Evolutionary conservation across 2,329 filamentous ascomycete genomes (phyloP), one percentile per base, ranked within the genome.

Genomic region (Fusarium sp.): DNA sequence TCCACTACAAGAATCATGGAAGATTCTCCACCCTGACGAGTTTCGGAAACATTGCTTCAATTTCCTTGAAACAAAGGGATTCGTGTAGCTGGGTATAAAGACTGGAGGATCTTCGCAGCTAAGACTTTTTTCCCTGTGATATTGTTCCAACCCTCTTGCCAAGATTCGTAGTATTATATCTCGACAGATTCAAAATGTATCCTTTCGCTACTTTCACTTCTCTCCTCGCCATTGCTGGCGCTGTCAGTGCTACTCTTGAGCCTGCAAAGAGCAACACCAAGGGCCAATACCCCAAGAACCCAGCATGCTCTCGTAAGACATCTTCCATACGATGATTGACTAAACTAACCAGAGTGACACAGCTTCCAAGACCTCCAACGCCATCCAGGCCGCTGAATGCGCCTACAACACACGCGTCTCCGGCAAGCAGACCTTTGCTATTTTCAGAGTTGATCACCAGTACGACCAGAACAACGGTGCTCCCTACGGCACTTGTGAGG

Each of bases 401-500:
- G 68, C 72, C 8, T 68, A 74, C 56, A 74, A 74, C 62, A 75
- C 72, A 10, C 72, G 72, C 6, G 72, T 74, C 25, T 68, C 68
- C 2, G 72, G 70, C 44, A 58, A 64, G 14, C 72, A 74, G 62
- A 75, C 72, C 18, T 74, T 74, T 51, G 72, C 72, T 10, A 52
- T 74, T 43, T 74, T 75, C 69, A 60, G 58, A 43, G 57, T 64
- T 8, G 72, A 74, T 25, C 72, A 75, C 31, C 68, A 75, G 48
- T 75, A 72, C 25, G 72, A 75, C 18, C 46, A 42, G 11, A 72
- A 72, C 46, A 67, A 75, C 31, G 72, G 72, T 16, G 72, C 72
- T 5, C 72, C 72, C 1, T 74, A 74, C 34, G 72, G 72, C 4
- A 72, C 59, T 4, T 74, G 72, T 23, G 41, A 58, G 43, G 72